These are phyloP conservation scores for Oryza punctata DNA, from an alignment of 176 grass and related monocot genomes.

Conservation along the genomic window DNA sequence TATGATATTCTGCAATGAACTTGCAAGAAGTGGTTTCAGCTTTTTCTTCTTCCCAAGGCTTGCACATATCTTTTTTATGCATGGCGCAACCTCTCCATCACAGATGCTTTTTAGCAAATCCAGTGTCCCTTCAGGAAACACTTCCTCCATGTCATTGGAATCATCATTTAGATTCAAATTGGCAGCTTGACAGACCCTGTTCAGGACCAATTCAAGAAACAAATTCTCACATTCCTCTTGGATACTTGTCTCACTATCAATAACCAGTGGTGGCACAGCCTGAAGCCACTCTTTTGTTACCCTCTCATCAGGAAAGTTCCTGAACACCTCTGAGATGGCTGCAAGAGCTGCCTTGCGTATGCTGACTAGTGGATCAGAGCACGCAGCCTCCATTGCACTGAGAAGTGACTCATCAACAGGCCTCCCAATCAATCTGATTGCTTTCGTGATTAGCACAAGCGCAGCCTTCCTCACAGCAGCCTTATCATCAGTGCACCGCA, in stretches of 20 bases:
- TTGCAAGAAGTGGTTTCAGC: slow-evolving; percentile 67
- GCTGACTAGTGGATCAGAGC: slow-evolving; percentile 87
- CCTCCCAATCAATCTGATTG: slow-evolving; percentile 64
- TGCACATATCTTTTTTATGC: slow-evolving; percentile 80
- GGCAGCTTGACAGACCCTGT: slow-evolving; percentile 70
- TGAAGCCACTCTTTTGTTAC: slow-evolving; percentile 90
- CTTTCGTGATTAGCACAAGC: slow-evolving; percentile 73
- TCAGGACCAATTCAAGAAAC: slow-evolving; percentile 86
- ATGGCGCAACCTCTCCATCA: slow-evolving; percentile 74
- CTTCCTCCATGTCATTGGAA: slow-evolving; percentile 42
- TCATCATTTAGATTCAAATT: slow-evolving; percentile 48
- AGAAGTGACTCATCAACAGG: slow-evolving; percentile 70
- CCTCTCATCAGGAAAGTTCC: slow-evolving; percentile 68
- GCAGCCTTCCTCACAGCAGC: slow-evolving; percentile 88
- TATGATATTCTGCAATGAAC: slow-evolving; percentile 82
- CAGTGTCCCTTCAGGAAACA: slow-evolving; percentile 69
- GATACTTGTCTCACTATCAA: slow-evolving; percentile 88
- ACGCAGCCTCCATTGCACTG: slow-evolving; percentile 63
- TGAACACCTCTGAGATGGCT: slow-evolving; percentile 89
- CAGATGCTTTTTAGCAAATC: slow-evolving; percentile 76
- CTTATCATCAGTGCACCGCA: slow-evolving; percentile 80
- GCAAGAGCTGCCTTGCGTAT: slow-evolving; percentile 91
- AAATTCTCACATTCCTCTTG: slow-evolving; percentile 95
- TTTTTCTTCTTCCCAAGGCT: slow-evolving; percentile 97
- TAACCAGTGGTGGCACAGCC: slow-evolving; percentile 72